phyloP scores from a whole-genome alignment of 306 rosid species.

The Heteromeles arbutifolia region DNA sequence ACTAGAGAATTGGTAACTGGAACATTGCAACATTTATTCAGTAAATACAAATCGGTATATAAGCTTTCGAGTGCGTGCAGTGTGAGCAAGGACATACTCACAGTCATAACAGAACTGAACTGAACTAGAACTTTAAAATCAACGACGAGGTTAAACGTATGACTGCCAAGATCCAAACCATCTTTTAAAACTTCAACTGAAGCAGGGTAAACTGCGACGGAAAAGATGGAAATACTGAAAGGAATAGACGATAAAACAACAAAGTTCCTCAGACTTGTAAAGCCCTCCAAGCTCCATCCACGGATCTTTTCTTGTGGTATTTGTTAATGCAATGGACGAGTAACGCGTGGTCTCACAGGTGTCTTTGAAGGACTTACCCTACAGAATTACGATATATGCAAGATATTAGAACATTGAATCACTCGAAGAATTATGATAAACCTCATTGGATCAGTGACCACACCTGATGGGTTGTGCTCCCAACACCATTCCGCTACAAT shows the following conservation, averaged over 20 bases:
- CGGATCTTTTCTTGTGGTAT: conserved; percentile 13
- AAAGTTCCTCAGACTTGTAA: conserved; percentile 30
- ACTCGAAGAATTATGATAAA: conserved; percentile 3
- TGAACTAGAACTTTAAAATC: not conserved
- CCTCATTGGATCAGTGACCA: not conserved
- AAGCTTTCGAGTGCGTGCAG: conserved; percentile 5
- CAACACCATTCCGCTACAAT: conserved; percentile 83
- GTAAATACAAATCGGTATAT: conserved; percentile 4
- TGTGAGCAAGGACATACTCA: not conserved
- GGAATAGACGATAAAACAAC: conserved; percentile 39
- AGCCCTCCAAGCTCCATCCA: conserved; percentile 29
- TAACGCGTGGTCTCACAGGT: conserved; percentile 84
- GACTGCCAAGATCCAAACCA: conserved; percentile 36
- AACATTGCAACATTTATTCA: not conserved
- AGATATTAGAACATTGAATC: not conserved
- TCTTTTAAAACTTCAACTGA: conserved; percentile 43
- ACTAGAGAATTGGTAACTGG: not conserved
- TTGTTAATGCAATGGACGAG: conserved; percentile 48
- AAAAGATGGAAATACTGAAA: conserved; percentile 42
- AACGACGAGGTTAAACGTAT: not conserved
- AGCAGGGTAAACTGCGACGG: conserved; percentile 39
- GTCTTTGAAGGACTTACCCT: conserved; percentile 99
- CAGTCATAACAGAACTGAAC: not conserved
- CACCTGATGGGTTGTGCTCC: conserved; percentile 91
- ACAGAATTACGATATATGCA: conserved; percentile 17